Percentiles rank a stretch among this genome's conserved stretches.
phyloP scores from a whole-genome alignment of 192 early-diverging fungal genomes.

The Umbelopsis sp. region DNA sequence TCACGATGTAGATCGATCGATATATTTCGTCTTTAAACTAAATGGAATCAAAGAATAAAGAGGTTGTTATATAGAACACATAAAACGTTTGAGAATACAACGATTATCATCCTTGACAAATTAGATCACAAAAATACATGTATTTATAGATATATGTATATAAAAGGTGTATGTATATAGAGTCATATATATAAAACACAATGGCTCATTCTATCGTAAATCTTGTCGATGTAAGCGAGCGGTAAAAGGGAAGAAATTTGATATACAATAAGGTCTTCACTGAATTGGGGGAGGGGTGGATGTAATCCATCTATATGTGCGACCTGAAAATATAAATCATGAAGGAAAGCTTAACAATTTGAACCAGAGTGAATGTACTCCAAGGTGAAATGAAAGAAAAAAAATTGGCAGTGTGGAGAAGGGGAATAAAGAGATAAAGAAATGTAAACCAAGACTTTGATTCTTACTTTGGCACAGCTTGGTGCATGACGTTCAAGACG shows the following conservation, averaged over 20 bases:
- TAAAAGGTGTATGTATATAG: slow-evolving; percentile 3
- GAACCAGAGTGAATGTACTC: slow-evolving; percentile 13
- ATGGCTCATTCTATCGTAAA: slow-evolving; percentile 4
- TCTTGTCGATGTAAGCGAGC: background rate
- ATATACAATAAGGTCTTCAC: slow-evolving; percentile 12
- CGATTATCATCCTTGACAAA: no score
- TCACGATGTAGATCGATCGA: no score
- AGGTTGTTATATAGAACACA: no score
- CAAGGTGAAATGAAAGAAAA: background rate
- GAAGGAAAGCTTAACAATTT: slow-evolving; percentile 1
- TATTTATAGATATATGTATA: background rate
- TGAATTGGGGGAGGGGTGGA: background rate
- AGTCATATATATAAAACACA: slow-evolving; percentile 18
- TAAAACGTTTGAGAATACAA: no score
- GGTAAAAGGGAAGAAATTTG: slow-evolving; percentile 1
- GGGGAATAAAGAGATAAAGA: background rate
- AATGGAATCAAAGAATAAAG: no score
- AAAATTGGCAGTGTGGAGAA: background rate
- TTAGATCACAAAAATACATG: no score
- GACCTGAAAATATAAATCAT: slow-evolving; percentile 21
- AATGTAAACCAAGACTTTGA: background rate
- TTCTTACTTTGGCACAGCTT: slow-evolving; percentile 4
- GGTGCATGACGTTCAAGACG: background rate
- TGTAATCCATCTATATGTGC: slow-evolving; percentile 7
- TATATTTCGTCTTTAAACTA: no score